These are phyloP conservation scores for Pichia ethanolica DNA, from an alignment of 805 yeast species.

Conservation along the genomic window DNA sequence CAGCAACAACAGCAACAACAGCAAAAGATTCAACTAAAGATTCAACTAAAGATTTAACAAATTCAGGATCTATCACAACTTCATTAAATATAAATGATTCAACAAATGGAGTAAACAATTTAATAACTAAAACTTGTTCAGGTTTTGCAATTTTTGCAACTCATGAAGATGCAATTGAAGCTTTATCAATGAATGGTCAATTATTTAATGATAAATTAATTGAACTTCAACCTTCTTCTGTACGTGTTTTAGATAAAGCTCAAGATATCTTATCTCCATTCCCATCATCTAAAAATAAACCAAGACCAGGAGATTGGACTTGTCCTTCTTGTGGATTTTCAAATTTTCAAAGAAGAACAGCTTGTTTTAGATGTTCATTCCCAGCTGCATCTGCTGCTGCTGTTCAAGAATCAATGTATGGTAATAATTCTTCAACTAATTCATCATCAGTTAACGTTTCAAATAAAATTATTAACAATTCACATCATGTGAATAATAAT, in stretches of 20 bases:
- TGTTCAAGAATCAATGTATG: conserved; percentile 53
- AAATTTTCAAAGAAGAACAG: conserved; percentile 88
- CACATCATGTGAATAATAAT: background rate
- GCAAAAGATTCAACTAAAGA: too few species aligned
- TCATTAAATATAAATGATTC: too few species aligned
- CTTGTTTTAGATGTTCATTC: conserved; percentile 87
- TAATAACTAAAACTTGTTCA: conserved; percentile 30
- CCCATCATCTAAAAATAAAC: conserved; percentile 77
- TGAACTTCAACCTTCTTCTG: conserved; percentile 83
- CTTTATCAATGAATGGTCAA: conserved; percentile 74
- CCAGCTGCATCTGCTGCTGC: conserved; percentile 73
- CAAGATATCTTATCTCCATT: conserved; percentile 76
- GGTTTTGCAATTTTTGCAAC: conserved; percentile 83
- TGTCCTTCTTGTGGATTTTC: conserved; percentile 95
- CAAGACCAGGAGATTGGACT: conserved; percentile 98
- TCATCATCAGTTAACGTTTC: conserved; percentile 11
- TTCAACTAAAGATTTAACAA: too few species aligned
- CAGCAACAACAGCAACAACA: too few species aligned
- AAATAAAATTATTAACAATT: conserved; percentile 9
- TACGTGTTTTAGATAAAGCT: conserved; percentile 70
- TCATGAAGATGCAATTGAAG: conserved; percentile 81
- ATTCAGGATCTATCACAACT: too few species aligned
- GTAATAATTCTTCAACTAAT: conserved; percentile 5
- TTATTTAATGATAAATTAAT: conserved; percentile 61
- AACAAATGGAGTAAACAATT: too few species aligned